phyloP scores from a whole-genome alignment of 164 flowering plant species.

The Chloranthus sessilifolius region DNA sequence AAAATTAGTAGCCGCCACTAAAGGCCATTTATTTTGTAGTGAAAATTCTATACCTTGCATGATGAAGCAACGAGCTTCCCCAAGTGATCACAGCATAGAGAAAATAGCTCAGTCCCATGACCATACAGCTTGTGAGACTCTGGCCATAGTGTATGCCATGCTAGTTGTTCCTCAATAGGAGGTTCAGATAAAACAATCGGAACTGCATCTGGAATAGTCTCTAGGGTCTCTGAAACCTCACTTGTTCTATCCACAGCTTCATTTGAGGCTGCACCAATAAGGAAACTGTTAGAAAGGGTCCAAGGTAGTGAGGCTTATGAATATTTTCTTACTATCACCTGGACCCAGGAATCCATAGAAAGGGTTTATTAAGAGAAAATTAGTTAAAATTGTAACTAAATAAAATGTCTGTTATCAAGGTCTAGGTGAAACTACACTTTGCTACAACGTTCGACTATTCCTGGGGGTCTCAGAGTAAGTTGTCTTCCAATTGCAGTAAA shows the following conservation, averaged over 20 bases:
- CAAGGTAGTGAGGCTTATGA: too few relatives aligned
- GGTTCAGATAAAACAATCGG: slow-evolving; percentile 75
- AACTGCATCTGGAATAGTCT: slow-evolving; percentile 89
- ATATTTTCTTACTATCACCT: too few relatives aligned
- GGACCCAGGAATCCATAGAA: too few relatives aligned
- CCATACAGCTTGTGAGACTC: slow-evolving; percentile 98
- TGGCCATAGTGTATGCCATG: slow-evolving; percentile 97
- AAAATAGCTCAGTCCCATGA: slow-evolving; percentile 95
- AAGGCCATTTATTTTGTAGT: too few relatives aligned
- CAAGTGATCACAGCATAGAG: slow-evolving; percentile 72
- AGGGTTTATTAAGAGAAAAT: too few relatives aligned
- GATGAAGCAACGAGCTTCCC: slow-evolving; percentile 93
- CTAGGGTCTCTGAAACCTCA: slow-evolving; percentile 67
- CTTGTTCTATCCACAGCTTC: slow-evolving; percentile 31
- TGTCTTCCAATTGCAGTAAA: too few relatives aligned
- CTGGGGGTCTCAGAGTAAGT: too few relatives aligned
- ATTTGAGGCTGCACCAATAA: slow-evolving; percentile 42
- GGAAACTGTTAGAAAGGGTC: slow-evolving; percentile 1
- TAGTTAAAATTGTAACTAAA: too few relatives aligned
- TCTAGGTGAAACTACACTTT: too few relatives aligned
- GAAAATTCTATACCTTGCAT: slow-evolving; percentile 66
- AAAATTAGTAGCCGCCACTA: too few relatives aligned
- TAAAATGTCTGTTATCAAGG: too few relatives aligned
- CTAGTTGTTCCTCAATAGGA: slow-evolving; percentile 92
- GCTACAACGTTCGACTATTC: too few relatives aligned